Conservation (phyloP, 2,329 filamentous ascomycete genomes). For the Trichoderma sp. region DNA sequence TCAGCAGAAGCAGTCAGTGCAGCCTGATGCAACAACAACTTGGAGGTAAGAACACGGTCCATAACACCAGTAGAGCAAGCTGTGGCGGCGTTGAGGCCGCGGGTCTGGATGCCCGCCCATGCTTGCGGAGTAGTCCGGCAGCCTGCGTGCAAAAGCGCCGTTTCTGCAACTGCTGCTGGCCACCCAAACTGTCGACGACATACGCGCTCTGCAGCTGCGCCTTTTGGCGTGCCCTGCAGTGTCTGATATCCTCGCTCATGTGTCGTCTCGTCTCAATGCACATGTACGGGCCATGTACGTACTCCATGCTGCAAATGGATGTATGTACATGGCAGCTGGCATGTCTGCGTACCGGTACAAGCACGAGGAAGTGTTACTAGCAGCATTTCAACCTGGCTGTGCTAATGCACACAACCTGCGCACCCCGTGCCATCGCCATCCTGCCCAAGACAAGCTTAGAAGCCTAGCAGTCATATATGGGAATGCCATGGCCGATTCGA, state of each 20-base stretch:
- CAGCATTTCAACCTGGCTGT: neutral
- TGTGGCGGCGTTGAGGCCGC: constrained; percentile 17
- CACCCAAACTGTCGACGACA: neutral
- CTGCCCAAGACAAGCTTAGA: neutral
- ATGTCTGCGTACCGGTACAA: constrained; percentile 7
- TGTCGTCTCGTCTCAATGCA: constrained; percentile 19
- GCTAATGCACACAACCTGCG: constrained; percentile 17
- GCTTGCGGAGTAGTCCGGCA: constrained; percentile 25
- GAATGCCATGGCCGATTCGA: too few species aligned
- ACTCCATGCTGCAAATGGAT: constrained; percentile 1
- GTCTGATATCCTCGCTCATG: neutral
- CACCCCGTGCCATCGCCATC: constrained; percentile 13
- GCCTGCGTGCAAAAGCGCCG: constrained; percentile 1
- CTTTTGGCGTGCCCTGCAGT: constrained; percentile 9
- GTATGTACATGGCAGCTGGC: neutral
- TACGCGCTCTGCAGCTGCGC: neutral
- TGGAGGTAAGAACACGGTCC: too few species aligned
- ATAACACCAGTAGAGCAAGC: too few species aligned
- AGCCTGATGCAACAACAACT: constrained; percentile 16
- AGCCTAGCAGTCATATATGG: neutral
- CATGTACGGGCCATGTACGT: neutral
- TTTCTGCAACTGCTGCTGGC: neutral
- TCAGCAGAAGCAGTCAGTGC: constrained; percentile 19
- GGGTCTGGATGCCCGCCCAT: constrained; percentile 20
- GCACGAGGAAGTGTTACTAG: neutral